Evolutionary conservation across 352 stramenopile species (phyloP), one percentile per base, ranked within the genome.

Genomic region (Phytophthora pluvialis): DNA sequence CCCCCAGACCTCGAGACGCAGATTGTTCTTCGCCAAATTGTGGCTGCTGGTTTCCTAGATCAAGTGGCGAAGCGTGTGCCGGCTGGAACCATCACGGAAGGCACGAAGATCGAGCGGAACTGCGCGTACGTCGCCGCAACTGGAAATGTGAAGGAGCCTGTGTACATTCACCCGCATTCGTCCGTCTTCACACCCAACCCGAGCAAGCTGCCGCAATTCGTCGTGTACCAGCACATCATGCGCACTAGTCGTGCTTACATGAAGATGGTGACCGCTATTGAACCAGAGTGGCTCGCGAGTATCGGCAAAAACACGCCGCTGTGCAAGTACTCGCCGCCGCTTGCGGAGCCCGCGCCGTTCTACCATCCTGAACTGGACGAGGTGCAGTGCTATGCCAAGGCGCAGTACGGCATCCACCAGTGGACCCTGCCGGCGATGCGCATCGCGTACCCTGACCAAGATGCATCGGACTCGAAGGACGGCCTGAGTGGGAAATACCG

Each of bases 191-290:
- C 85, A 33, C 79, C 80, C 0, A 80, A 93, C 53, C 73, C 87
- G 40, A 66, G 59, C 31, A 89, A 88, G 52, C 60, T 95, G 40
- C 83, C 87, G 11, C 33, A 60, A 42, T 94, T 89, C 61, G 83
- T 94, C 6, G 85, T 93, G 31, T 95, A 91, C 60, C 80, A 91
- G 45, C 72, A 86, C 61, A 87, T 95, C 55, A 83, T 87, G 76
- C 84, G 84, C 38, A 90, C 86, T 3, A 84, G 77, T 13, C 81
- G 83, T 54, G 83, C 84, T 50, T 98, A 98, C 81, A 98, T 99
- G 94, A 98, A 95, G 63, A 98, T 90, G 63, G 97, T 99, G 25
- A 99, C 97, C 8, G 94, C 97, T 1, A 94, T 99, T 12, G 97
- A 99, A 60, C 92, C 95, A 5, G 86, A 98, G 68, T 99, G 98